Evolutionary conservation across 2,329 filamentous ascomycete genomes (phyloP), one percentile per base, ranked within the genome.

Genomic region (Pyrenophora teres): DNA sequence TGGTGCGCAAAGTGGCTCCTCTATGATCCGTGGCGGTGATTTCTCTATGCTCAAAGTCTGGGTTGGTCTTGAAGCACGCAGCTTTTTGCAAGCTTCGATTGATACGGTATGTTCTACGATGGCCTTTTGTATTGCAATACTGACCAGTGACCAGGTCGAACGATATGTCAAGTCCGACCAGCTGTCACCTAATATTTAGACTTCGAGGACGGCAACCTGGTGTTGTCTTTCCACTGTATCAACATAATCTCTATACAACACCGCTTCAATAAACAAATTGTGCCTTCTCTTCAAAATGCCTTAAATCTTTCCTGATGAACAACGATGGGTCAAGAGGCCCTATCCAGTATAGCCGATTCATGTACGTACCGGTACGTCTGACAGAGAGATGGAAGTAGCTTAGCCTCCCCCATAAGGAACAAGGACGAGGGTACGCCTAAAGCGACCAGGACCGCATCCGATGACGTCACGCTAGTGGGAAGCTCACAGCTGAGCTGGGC

Each of bases 121-220:
- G n/a, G 9, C 15, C 31, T 13, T 33, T 23, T 10, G 10, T 40
- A 40, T 4, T 40, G 18, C n/a, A 41, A 25, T 6, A 3, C 52
- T 61, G 40, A 65, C 15, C 27, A 12, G 1, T 6, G 18, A 19
- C 31, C 50, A 89, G 87, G 89, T 93, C 30, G 92, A 96, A 74
- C 82, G 84, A 67, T 96, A 90, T 71, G 92, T 97, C 65, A 94
- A 92, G 71, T 96, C 93, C 63, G 92, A 97, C 74, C 82, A 90
- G 58, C 78, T 97, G 54, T 90, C 90, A 41, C 92, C 92, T 2
- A 96, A 96, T 77, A 86, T 96, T 59, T 96, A 70, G 64, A 23
- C 10, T 15, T 10, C 13, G 18, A 15, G 7, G 25, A 18, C 13
- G 23, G 8, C 10, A n/a, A 7, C 30, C n/a, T 13, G 32, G 12